Percentiles rank a stretch among this genome's conserved stretches.
Evolutionary conservation across 352 stramenopile genomes (phyloP).

Genomic region (Phytopythium kandeliae): DNA sequence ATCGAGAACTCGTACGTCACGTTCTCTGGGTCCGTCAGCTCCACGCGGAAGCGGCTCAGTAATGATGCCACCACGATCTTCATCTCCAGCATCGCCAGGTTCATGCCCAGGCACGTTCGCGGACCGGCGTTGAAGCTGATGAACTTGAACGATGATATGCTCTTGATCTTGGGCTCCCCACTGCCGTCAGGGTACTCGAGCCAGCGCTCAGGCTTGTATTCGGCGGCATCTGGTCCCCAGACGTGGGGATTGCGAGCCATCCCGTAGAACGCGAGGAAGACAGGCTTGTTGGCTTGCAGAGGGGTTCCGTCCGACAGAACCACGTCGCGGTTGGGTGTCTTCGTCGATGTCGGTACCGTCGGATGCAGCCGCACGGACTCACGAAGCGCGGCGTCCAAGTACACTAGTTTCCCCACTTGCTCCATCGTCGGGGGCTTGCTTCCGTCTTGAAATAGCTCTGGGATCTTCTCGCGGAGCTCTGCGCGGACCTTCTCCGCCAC

Average conservation of each 20-base stretch:
- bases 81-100: constrained; percentile 80
- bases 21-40: constrained; percentile 18
- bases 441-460: background rate
- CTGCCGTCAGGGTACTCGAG: too few relatives aligned
- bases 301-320: constrained; percentile 16
- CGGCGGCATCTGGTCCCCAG: too few relatives aligned
- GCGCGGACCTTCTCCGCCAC: constrained; percentile 20
- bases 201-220: too few relatives aligned
- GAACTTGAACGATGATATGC: constrained; percentile 54
- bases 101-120: constrained; percentile 62
- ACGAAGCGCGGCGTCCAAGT: constrained; percentile 15
- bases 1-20: constrained; percentile 49
- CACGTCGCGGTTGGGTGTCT: constrained; percentile 23
- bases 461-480: constrained; percentile 11
- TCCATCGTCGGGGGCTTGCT: constrained; percentile 10
- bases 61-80: constrained; percentile 58
- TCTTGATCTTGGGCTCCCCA: background rate
- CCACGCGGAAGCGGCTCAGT: constrained; percentile 51
- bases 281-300: too few relatives aligned
- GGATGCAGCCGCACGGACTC: constrained; percentile 16
- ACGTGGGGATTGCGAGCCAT: too few relatives aligned
- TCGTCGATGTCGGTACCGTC: constrained; percentile 29
- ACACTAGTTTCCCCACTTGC: constrained; percentile 8
- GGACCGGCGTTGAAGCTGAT: constrained; percentile 61
- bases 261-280: too few relatives aligned